phyloP scores from a whole-genome alignment of 2,329 filamentous ascomycete genomes.

The Fusarium gaditjirri region DNA sequence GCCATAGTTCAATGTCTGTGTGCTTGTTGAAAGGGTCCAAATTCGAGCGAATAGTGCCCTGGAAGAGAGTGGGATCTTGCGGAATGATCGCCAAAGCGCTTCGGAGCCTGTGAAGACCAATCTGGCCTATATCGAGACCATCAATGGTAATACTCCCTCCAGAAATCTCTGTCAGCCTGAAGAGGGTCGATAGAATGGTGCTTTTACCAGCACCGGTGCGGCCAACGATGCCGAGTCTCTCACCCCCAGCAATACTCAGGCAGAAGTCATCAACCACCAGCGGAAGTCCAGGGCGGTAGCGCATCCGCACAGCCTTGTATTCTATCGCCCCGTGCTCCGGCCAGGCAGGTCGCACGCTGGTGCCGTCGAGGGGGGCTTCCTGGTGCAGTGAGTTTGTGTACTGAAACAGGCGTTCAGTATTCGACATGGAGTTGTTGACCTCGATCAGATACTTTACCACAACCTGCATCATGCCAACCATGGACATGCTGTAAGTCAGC shows the following conservation, averaged over 20 bases:
- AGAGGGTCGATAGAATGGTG: too few species aligned
- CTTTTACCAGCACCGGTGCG: too few species aligned
- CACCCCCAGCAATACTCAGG: too few species aligned
- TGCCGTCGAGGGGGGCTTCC: background rate
- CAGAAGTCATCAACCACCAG: too few species aligned
- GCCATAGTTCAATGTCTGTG: background rate
- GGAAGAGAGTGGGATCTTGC: conserved; percentile 81
- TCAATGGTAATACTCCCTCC: conserved; percentile 61
- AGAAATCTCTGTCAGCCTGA: too few species aligned
- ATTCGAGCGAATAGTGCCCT: conserved; percentile 78
- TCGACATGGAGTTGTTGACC: conserved; percentile 1
- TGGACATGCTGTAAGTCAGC: background rate
- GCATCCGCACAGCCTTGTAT: background rate
- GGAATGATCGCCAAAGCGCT: conserved; percentile 81
- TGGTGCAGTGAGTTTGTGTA: background rate
- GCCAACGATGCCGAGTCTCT: too few species aligned
- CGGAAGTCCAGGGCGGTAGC: background rate
- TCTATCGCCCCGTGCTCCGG: background rate
- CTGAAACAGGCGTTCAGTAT: background rate
- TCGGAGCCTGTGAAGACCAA: conserved; percentile 75
- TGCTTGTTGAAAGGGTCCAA: conserved; percentile 50
- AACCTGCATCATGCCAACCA: conserved; percentile 1
- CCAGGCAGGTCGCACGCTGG: background rate
- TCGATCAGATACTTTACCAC: background rate
- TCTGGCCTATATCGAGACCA: conserved; percentile 77